Evolutionary conservation across 331 rosid genomes (phyloP).

Genomic region (Saraca asoca): DNA sequence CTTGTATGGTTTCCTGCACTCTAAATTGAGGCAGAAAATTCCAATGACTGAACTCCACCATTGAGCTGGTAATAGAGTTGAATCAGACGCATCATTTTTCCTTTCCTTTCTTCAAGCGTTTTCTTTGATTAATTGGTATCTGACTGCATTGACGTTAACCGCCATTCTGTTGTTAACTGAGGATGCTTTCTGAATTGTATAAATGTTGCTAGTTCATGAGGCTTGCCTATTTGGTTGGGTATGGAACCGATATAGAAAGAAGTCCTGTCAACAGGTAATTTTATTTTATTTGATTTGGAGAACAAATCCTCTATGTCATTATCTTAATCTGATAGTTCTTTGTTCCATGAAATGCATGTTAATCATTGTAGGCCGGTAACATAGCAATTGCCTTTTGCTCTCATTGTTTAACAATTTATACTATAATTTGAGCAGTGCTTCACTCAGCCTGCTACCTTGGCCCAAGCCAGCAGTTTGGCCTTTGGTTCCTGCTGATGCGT

Average conservation of each 20-base stretch:
- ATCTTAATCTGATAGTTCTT: slow-evolving; percentile 23
- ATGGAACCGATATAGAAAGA: slow-evolving; percentile 84
- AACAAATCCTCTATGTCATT: background rate
- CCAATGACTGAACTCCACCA: slow-evolving; percentile 11
- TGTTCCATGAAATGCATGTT: slow-evolving; percentile 7
- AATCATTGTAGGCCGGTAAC: slow-evolving; percentile 18
- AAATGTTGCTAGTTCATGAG: slow-evolving; percentile 89
- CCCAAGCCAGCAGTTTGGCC: slow-evolving; percentile 98
- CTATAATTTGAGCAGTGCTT: slow-evolving; percentile 65
- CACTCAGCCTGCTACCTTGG: slow-evolving; percentile 98
- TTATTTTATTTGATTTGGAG: slow-evolving; percentile 25
- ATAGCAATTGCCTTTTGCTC: slow-evolving; percentile 22
- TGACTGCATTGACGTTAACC: slow-evolving; percentile 23
- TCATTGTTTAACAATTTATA: slow-evolving; percentile 29
- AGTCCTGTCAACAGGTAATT: slow-evolving; percentile 95
- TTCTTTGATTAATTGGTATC: slow-evolving; percentile 22
- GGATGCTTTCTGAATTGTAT: slow-evolving; percentile 32
- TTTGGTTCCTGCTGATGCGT: slow-evolving; percentile 76
- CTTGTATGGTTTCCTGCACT: slow-evolving; percentile 27
- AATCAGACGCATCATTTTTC: slow-evolving; percentile 25
- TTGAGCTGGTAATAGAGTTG: slow-evolving; percentile 25
- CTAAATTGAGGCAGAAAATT: slow-evolving; percentile 22
- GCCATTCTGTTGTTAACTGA: slow-evolving; percentile 18
- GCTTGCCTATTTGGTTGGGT: slow-evolving; percentile 91
- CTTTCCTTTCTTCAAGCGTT: background rate